Evolutionary conservation across 2,329 filamentous ascomycete species (phyloP), one percentile per base, ranked within the genome.

Genomic region (Cyphellophora europaea): DNA sequence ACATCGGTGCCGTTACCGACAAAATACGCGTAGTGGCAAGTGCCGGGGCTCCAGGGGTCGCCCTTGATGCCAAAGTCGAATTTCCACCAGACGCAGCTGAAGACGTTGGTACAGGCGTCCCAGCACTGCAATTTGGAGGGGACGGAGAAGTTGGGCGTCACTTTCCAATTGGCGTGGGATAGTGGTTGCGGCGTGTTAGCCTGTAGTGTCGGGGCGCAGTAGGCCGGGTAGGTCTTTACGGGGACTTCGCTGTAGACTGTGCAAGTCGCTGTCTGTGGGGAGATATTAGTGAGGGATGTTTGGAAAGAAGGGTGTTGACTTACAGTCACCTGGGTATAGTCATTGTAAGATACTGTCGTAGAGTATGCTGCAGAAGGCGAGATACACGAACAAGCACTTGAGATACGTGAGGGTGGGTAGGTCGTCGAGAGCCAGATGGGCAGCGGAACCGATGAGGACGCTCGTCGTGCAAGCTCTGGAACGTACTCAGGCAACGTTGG

Each of bases 81-180:
- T 8, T 32, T 32, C 30, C 30, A 32, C 30, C 30, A 32, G 30
- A 32, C 30, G 12, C 30, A 32, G 30, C 19, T 32, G 30, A 32
- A 32, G 12, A 18, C 30, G 11, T 32, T 14, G 13, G 18, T 18
- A 12, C 30, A 32, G 30, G 30, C 30, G 10, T 14, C 30, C 12
- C 30, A 32, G 30, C 30, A 32, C 5, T 14, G 12, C 13, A 32
- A 11, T 19, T 32, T 32, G 30, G n/a, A 15, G 16, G 30, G 12
- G 5, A 19, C 16, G 15, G 30, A n/a, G 30, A 14, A 14, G 14
- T 14, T 18, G 5, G 30, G 18, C 11, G 30, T 18, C 11, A 18
- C 18, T 19, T 32, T 32, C 13, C 14, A 16, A 16, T 32, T 32
- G 14, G 30, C 13, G 8, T 13, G 30, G 30, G 12, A 15, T 13